Evolutionary conservation across 805 yeast species (phyloP).

Genomic region (Hanseniaspora vineae): DNA sequence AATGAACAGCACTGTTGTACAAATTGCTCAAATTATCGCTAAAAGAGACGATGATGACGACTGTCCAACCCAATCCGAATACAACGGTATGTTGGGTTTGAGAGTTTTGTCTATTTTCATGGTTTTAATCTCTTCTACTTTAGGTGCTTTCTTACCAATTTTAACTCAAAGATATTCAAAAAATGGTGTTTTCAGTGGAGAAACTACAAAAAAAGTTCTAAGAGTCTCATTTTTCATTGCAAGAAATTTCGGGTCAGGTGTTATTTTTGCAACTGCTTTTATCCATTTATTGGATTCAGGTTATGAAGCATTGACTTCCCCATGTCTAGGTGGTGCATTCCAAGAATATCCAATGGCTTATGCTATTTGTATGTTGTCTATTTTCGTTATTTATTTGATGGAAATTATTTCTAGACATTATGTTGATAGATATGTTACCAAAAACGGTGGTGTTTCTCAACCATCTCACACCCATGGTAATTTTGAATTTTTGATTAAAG

Average conservation of each 20-base stretch:
- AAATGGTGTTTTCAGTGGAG: background rate
- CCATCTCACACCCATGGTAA: conserved; percentile 33
- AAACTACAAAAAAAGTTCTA: background rate
- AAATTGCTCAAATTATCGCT: background rate
- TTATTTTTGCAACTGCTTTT: conserved; percentile 70
- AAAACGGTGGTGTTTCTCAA: conserved; percentile 12
- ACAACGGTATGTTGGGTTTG: conserved; percentile 27
- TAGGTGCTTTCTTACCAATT: conserved; percentile 53
- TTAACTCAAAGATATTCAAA: conserved; percentile 42
- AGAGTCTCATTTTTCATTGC: background rate
- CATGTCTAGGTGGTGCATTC: conserved; percentile 52
- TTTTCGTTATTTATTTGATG: conserved; percentile 33
- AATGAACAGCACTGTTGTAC: background rate
- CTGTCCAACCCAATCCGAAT: conserved; percentile 32
- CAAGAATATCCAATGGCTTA: conserved; percentile 44
- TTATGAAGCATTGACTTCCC: conserved; percentile 37
- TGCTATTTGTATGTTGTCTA: conserved; percentile 36
- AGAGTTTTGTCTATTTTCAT: conserved; percentile 55
- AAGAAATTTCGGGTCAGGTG: conserved; percentile 75
- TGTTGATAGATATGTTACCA: conserved; percentile 24
- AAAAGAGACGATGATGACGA: conserved; percentile 10
- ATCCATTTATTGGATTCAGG: conserved; percentile 67
- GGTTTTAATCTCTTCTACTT: conserved; percentile 39
- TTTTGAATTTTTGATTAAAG: background rate
- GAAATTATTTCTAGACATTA: conserved; percentile 35